A percentile compares a stretch with the other conserved stretches of the same genome.
Evolutionary conservation across 371 early-diverging fungal species (phyloP).

Genomic region (Saksenaea vasiformis): DNA sequence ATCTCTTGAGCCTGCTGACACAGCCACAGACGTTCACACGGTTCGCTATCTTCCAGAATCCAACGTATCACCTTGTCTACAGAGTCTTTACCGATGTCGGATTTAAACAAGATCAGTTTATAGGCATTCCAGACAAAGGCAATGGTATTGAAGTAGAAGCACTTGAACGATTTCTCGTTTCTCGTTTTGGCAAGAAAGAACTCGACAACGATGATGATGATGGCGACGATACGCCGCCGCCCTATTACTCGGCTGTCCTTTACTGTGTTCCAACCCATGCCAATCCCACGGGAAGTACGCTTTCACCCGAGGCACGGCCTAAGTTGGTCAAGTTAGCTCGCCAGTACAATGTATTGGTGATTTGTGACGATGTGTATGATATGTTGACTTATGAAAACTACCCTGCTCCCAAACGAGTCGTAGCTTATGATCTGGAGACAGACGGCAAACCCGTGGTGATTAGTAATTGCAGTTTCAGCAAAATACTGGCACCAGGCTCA

Average conservation of each 20-base stretch:
- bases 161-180: conserved; percentile 16
- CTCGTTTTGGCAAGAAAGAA: conserved; percentile 5
- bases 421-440: conserved; percentile 36
- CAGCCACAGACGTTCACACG: conserved; percentile 26
- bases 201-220: not conserved
- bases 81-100: conserved; percentile 50
- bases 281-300: conserved; percentile 53
- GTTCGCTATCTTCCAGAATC: conserved; percentile 55
- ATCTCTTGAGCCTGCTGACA: conserved; percentile 31
- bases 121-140: conserved; percentile 35
- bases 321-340: conserved; percentile 48
- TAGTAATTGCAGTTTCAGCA: conserved; percentile 48
- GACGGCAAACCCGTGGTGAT: conserved; percentile 28
- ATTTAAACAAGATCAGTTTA: conserved; percentile 33
- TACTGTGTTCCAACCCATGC: conserved; percentile 65
- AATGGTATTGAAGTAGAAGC: conserved; percentile 26
- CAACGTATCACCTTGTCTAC: conserved; percentile 63
- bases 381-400: conserved; percentile 38
- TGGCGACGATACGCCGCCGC: not conserved
- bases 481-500: conserved; percentile 42
- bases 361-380: conserved; percentile 71
- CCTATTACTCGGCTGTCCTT: conserved; percentile 33
- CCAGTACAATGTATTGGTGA: conserved; percentile 53
- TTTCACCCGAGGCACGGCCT: conserved; percentile 37
- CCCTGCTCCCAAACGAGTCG: conserved; percentile 20